Conservation (phyloP, 768 basidiomycete species). For the Cantharellus anzutake region DNA sequence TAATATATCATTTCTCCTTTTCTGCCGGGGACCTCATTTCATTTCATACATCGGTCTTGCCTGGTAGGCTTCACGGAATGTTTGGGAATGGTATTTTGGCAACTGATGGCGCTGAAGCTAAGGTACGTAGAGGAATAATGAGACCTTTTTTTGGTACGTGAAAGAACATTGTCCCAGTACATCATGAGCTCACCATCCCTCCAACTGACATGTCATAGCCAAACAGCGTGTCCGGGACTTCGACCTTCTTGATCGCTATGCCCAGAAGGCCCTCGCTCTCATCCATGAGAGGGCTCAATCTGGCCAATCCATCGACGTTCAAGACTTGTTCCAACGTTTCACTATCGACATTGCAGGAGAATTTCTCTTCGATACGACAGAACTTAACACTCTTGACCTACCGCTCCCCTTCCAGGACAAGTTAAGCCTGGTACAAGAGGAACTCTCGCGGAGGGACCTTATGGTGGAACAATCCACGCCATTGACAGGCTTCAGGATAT, state of each 20-base stretch:
- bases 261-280: conserved; percentile 5
- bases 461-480: conserved; percentile 5
- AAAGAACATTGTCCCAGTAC: neutral
- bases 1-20: neutral
- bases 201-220: conserved; percentile 1
- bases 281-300: conserved; percentile 4
- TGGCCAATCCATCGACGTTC: conserved; percentile 11
- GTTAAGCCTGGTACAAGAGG: neutral
- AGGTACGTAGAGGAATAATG: conserved; percentile 9
- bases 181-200: neutral
- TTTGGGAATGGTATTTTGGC: conserved; percentile 19
- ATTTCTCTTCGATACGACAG: conserved; percentile 1
- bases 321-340: conserved; percentile 7
- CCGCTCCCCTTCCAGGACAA: neutral
- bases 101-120: conserved; percentile 15
- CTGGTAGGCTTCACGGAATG: conserved; percentile 5
- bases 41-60: neutral
- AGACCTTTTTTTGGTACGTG: conserved; percentile 15
- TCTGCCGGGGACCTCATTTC: neutral
- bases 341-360: conserved; percentile 6
- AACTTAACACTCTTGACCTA: conserved; percentile 5
- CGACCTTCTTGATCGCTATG: conserved; percentile 10
- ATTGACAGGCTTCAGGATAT: conserved; percentile 4
- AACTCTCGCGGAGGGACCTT: neutral
- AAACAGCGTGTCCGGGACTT: conserved; percentile 8